Base-by-base conservation (phyloP, 805 yeast genomes). In the Middelhovenomyces tepae region DNA sequence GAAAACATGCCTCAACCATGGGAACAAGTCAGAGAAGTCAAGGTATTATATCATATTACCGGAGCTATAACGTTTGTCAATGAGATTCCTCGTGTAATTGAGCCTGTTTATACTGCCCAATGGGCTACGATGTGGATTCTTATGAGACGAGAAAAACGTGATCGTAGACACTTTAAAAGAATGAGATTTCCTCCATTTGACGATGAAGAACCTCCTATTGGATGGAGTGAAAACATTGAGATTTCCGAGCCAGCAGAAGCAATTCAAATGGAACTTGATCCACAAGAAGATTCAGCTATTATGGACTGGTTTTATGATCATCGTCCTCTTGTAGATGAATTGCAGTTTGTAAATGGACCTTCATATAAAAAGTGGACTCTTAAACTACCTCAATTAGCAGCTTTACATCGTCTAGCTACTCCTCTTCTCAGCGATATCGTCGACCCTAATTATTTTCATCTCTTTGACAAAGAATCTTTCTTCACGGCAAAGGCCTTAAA, bases 1-100 rank as follows among this genome's bases (percentile, higher is more conserved):
- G 98, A 91, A 49, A 86, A 85, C 50, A 89, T 91, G 89, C 99
- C 99, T 0, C 94, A 86, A 53, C 99, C 99, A 1, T 91, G 99
- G 99, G 97, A 91, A 54, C 71, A 74, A 33, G 62, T 70, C 1
- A 82, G 82, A 40, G 93, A 82, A 27, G 97, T 91, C 15, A 75
- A 71, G 37, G 97, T 89, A 5, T 57, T 89, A 26, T 91, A 91
- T 53, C 99, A 91, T 50, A 69, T 71, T 14, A 75, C 91, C 0
- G 98, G 98, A 16, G 96, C 98, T 9, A 79, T 91, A 13, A 85
- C 98, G 0, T 86, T 91, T 64, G 95, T 91, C 14, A 79, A 89
- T 53, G 97, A 91, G 52, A 67, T 72, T 3, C 96, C 97, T 0
- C 64, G 94, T 45, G 97, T 91, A 3, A 79, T 85, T 11, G 94